These are phyloP conservation scores for Phytophthora crassamura DNA, from an alignment of 352 stramenopile species.

Conservation along the genomic window DNA sequence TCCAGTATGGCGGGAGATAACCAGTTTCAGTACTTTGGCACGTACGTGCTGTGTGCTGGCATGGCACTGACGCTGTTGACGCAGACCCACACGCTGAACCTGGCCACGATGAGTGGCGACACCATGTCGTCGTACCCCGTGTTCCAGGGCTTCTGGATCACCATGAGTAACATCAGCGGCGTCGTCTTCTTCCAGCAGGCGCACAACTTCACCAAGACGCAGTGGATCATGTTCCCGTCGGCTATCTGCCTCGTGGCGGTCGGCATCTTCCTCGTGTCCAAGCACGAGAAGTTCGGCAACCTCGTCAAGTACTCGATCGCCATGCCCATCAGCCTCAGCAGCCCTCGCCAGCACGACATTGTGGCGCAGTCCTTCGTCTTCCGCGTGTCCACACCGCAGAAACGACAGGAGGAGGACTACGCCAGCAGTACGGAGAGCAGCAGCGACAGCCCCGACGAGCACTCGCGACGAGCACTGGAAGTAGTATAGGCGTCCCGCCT, in stretches of 20 bases:
- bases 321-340: constrained; percentile 89
- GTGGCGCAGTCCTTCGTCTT: constrained; percentile 91
- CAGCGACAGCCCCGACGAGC: constrained; percentile 41
- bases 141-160: constrained; percentile 91
- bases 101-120: constrained; percentile 87
- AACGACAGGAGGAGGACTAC: constrained; percentile 68
- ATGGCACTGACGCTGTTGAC: constrained; percentile 82
- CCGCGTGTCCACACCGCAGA: constrained; percentile 83
- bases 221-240: constrained; percentile 86
- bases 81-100: constrained; percentile 87
- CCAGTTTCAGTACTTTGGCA: constrained; percentile 88
- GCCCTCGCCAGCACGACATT: constrained; percentile 85
- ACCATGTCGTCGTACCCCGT: constrained; percentile 89
- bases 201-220: constrained; percentile 78
- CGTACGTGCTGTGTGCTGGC: constrained; percentile 77
- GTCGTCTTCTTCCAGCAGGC: constrained; percentile 91
- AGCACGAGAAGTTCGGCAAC: constrained; percentile 91
- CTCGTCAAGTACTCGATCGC: constrained; percentile 90
- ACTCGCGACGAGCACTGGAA: constrained; percentile 43
- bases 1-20: constrained; percentile 84
- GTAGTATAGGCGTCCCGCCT: constrained; percentile 49
- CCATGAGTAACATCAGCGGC: constrained; percentile 87
- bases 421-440: constrained; percentile 54
- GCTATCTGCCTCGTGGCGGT: constrained; percentile 76
- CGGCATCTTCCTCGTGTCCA: constrained; percentile 83